These are phyloP conservation scores for Solanum bulbocastanum DNA, from an alignment of 257 asterid genomes.

Conservation along the genomic window DNA sequence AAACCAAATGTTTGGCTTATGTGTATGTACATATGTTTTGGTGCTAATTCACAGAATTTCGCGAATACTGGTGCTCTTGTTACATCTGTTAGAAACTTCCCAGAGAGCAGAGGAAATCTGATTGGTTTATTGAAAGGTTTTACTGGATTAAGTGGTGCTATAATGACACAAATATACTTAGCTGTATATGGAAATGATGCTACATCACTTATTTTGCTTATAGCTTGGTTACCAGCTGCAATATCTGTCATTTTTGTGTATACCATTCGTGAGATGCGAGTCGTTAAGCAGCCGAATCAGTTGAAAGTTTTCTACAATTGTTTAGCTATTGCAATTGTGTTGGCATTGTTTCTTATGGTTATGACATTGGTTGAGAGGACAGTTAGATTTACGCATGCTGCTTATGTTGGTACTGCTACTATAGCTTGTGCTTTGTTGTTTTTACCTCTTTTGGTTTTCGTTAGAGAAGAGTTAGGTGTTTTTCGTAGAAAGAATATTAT, in stretches of 20 bases:
- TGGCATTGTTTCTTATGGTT: slow-evolving; percentile 64
- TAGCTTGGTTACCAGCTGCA: slow-evolving; percentile 89
- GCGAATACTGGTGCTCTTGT: slow-evolving; percentile 91
- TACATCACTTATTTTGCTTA: slow-evolving; percentile 51
- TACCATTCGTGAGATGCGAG: slow-evolving; percentile 59
- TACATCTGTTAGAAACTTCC: slow-evolving; percentile 60
- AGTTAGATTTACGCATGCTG: slow-evolving; percentile 33
- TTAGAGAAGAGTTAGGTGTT: slow-evolving; percentile 34
- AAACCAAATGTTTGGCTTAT: slow-evolving; percentile 67
- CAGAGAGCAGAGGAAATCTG: slow-evolving; percentile 56
- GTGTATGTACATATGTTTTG: slow-evolving; percentile 69
- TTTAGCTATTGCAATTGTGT: slow-evolving; percentile 33
- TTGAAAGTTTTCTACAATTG: slow-evolving; percentile 42
- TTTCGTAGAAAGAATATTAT: slow-evolving; percentile 14
- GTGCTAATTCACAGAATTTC: slow-evolving; percentile 80
- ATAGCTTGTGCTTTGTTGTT: slow-evolving; percentile 46
- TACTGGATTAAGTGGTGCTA: slow-evolving; percentile 80
- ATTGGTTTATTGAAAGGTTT: slow-evolving; percentile 66
- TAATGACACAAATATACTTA: slow-evolving; percentile 59
- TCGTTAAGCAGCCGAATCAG: slow-evolving; percentile 33
- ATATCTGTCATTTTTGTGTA: slow-evolving; percentile 73
- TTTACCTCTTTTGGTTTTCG: slow-evolving; percentile 44
- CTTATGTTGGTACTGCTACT: slow-evolving; percentile 61
- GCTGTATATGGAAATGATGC: slow-evolving; percentile 79
- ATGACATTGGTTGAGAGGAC: slow-evolving; percentile 50